Conservation (phyloP, 2,329 filamentous ascomycete species). For the Colletotrichum ledebouriae region DNA sequence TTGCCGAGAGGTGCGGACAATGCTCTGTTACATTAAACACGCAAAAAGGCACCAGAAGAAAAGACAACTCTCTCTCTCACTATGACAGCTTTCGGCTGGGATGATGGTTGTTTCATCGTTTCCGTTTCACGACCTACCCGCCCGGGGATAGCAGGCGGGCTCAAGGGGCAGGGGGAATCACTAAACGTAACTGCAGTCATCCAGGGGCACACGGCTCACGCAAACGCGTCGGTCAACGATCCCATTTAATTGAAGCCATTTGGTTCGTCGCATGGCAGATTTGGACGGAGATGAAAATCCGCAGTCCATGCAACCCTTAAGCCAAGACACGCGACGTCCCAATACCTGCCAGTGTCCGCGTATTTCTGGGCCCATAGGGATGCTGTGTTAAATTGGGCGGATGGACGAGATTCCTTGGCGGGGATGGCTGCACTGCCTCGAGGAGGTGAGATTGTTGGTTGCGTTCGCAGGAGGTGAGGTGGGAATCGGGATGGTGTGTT, state of each 20-base stretch:
- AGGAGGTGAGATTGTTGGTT: constrained; percentile 22
- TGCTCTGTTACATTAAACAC: background rate
- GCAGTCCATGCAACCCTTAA: constrained; percentile 26
- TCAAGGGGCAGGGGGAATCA: too few species aligned
- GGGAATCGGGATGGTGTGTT: background rate
- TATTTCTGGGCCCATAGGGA: constrained; percentile 20
- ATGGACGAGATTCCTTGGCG: constrained; percentile 24
- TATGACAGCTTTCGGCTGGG: constrained; percentile 16
- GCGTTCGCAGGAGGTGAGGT: background rate
- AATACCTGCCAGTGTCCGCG: constrained; percentile 8
- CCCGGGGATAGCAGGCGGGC: constrained; percentile 6
- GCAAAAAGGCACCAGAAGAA: too few species aligned
- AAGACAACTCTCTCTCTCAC: too few species aligned
- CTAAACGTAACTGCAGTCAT: too few species aligned
- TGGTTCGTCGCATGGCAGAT: constrained; percentile 22
- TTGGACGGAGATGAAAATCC: constrained; percentile 20
- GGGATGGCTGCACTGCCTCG: constrained; percentile 27
- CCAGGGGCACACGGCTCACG: background rate
- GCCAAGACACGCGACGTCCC: constrained; percentile 15
- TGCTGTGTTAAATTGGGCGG: constrained; percentile 23
- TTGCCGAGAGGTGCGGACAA: constrained; percentile 10
- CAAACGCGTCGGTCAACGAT: constrained; percentile 22
- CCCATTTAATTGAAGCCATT: constrained; percentile 17
- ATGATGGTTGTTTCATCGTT: constrained; percentile 31
- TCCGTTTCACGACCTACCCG: constrained; percentile 21